Evolutionary conservation across 768 basidiomycete genomes (phyloP).

Genomic region (Phlebiopsis flavidoalba): DNA sequence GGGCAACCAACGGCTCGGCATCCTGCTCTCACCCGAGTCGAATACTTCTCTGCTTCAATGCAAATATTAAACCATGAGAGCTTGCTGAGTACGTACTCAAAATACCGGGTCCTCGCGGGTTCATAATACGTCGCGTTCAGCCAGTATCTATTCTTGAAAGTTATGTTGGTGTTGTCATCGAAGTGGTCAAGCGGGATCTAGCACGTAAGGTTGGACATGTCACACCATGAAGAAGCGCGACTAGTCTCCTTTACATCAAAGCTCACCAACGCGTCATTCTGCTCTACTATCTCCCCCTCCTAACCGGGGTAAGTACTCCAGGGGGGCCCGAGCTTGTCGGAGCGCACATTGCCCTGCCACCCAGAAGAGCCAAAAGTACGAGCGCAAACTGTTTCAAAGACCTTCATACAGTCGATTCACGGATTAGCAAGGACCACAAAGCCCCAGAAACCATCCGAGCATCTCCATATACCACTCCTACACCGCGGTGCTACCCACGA

Average conservation of each 20-base stretch:
- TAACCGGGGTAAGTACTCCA: conserved; percentile 6
- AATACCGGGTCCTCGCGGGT: conserved; percentile 44
- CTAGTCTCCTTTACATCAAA: conserved; percentile 14
- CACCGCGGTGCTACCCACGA: no score
- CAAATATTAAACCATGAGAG: background rate
- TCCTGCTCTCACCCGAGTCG: conserved; percentile 48
- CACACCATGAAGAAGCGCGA: background rate
- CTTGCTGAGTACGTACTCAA: conserved; percentile 26
- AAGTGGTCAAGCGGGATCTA: conserved; percentile 48
- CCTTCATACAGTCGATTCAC: background rate
- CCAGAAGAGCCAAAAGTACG: background rate
- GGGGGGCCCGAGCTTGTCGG: background rate
- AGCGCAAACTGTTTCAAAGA: background rate
- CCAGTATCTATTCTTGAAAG: conserved; percentile 46
- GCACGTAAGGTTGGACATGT: background rate
- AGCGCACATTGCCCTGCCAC: background rate
- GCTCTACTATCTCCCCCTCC: background rate
- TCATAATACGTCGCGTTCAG: conserved; percentile 43
- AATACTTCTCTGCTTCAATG: conserved; percentile 31
- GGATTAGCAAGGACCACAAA: background rate
- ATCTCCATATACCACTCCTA: background rate
- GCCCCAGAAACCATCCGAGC: background rate
- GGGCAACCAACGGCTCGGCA: conserved; percentile 40
- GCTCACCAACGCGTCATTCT: conserved; percentile 14
- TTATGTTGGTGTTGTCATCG: conserved; percentile 20